Evolutionary conservation across 73 alveolate genomes (phyloP).

Genomic region (Paramecium bursaria): DNA sequence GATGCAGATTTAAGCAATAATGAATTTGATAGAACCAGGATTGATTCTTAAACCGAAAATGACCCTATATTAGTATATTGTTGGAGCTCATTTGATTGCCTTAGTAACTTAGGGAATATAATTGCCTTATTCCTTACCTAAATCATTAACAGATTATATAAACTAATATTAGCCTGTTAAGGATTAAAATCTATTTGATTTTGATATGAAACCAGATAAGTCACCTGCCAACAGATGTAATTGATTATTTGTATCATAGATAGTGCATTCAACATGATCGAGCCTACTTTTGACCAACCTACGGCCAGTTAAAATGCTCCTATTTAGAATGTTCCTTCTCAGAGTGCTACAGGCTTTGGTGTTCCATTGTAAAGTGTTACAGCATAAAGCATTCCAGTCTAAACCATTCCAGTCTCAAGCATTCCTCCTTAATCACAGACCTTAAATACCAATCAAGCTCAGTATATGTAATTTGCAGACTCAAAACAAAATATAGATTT

Average conservation of each 20-base stretch:
- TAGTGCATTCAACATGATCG: too few species aligned
- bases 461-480: too few species aligned
- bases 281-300: too few species aligned
- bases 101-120: slow-evolving; percentile 12
- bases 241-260: slow-evolving; percentile 3
- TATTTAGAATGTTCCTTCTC: too few species aligned
- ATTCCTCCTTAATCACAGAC: too few species aligned
- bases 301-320: too few species aligned
- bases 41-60: slow-evolving; percentile 24
- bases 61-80: slow-evolving; percentile 27
- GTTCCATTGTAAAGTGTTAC: too few species aligned
- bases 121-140: slow-evolving; percentile 29
- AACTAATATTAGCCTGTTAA: not conserved
- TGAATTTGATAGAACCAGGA: slow-evolving; percentile 3
- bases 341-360: too few species aligned
- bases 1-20: slow-evolving; percentile 14
- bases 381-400: too few species aligned
- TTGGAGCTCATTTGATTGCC: slow-evolving; percentile 28
- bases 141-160: slow-evolving; percentile 13
- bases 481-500: too few species aligned
- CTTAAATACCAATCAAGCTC: too few species aligned
- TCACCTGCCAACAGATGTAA: slow-evolving; percentile 16
- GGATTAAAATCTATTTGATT: slow-evolving; percentile 15
- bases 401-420: too few species aligned
- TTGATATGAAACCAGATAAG: slow-evolving; percentile 11